Evolutionary conservation across 1,284 basidiomycete genomes (phyloP), one percentile per base, ranked within the genome.

Genomic region (Ganoderma resinaceum): DNA sequence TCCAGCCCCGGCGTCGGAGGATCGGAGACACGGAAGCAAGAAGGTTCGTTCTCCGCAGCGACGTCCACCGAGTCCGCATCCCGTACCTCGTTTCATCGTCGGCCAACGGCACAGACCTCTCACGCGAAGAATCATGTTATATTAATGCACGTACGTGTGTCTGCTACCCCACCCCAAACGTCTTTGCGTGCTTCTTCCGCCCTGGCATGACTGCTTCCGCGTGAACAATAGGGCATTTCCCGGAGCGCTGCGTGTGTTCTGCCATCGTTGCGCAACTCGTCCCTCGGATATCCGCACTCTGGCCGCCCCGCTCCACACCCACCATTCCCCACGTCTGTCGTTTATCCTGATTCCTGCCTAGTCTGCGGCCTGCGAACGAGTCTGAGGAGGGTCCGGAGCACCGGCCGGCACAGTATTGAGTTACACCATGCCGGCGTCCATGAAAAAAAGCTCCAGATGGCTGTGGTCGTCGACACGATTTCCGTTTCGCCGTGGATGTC

Each of bases 21-120:
- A 18, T 18, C 58, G 58, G 58, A 60, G 58, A 2, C 23, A 33
- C 4, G 37, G 58, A 59, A 59, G 35, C 58, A 40, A 23, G n/a
- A 60, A 38, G 37, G 35, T 26, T 38, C 35, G 35, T 38, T 38
- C n/a, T 40, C 35, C 26, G 58, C 58, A 16, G 14, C 12, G 23
- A 18, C 14, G 16, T 38, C 23, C 33, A 3, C 35, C 57, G 37
- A 59, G 12, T 26, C 58, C n/a, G 38, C 38, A 29, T 18, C 58
- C 35, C n/a, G 26, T 60, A 23, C 37, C n/a, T 26, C n/a, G 52
- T 33, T 55, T 55, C 37, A 38, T 60, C 58, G 16, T 58, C 55
- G 55, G 55, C 55, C 55, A 53, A 53, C 49, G 49, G 49, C 29
- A 20, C 55, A 23, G 38, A 37, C 46, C 23, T 60, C 58, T 26